Conservation (phyloP, 352 stramenopile genomes). For the Peronospora belbahrii region DNA sequence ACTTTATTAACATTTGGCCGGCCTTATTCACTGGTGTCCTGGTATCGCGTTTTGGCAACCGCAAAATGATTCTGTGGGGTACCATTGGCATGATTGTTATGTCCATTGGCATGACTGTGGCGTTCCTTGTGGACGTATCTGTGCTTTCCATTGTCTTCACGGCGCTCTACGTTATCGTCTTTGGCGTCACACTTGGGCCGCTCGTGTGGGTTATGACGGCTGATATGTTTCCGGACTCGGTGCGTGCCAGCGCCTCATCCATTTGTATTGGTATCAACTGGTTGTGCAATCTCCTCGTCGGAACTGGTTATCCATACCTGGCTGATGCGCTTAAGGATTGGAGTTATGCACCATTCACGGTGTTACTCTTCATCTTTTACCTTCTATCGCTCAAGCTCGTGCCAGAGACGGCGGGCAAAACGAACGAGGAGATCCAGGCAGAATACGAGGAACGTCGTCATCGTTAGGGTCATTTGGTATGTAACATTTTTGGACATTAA, state of each 20-base stretch:
- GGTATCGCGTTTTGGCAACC: slow-evolving; percentile 36
- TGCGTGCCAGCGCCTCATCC: slow-evolving; percentile 26
- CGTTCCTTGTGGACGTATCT: slow-evolving; percentile 30
- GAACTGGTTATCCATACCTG: slow-evolving; percentile 36
- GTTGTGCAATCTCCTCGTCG: slow-evolving; percentile 40
- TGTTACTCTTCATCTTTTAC: slow-evolving; percentile 33
- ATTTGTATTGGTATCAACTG: slow-evolving; percentile 37
- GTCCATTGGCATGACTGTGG: slow-evolving; percentile 39
- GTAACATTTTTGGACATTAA: neutral
- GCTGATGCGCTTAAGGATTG: slow-evolving; percentile 26
- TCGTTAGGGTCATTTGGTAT: neutral
- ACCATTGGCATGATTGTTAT: slow-evolving; percentile 41
- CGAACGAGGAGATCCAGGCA: slow-evolving; percentile 44
- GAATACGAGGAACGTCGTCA: slow-evolving; percentile 29
- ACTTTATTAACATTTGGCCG: slow-evolving; percentile 21
- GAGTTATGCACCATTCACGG: slow-evolving; percentile 32
- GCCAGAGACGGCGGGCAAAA: slow-evolving; percentile 44
- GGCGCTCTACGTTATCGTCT: slow-evolving; percentile 37
- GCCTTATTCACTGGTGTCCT: slow-evolving; percentile 28
- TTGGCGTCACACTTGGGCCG: slow-evolving; percentile 39
- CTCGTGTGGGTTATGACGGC: slow-evolving; percentile 28
- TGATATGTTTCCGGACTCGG: slow-evolving; percentile 22
- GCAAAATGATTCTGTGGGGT: slow-evolving; percentile 46
- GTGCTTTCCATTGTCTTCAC: slow-evolving; percentile 39
- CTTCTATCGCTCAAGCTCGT: slow-evolving; percentile 37